phyloP scores from a whole-genome alignment of 2,329 filamentous ascomycete genomes.

The Lecanosticta acicola region DNA sequence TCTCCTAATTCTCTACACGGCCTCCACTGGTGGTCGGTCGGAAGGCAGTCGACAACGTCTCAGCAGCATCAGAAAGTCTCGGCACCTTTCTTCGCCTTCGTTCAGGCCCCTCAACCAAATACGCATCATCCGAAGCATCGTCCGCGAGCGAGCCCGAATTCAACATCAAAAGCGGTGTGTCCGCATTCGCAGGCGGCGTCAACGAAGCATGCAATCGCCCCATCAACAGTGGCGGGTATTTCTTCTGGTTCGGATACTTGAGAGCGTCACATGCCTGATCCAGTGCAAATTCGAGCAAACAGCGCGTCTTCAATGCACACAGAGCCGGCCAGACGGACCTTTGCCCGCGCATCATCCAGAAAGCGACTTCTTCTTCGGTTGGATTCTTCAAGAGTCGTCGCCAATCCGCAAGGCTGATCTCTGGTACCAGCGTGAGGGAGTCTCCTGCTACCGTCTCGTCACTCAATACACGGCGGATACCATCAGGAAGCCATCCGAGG shows the following conservation, averaged over 20 bases:
- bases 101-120: background rate
- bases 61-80: background rate
- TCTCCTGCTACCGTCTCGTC: slow-evolving; percentile 64
- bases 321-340: slow-evolving; percentile 87
- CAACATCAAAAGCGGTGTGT: slow-evolving; percentile 1
- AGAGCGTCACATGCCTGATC: slow-evolving; percentile 80
- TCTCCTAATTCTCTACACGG: too few relatives aligned
- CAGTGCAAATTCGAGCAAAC: slow-evolving; percentile 79
- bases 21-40: too few relatives aligned
- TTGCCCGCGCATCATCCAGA: slow-evolving; percentile 83
- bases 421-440: slow-evolving; percentile 74
- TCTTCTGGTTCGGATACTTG: slow-evolving; percentile 33
- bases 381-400: slow-evolving; percentile 75
- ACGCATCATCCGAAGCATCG: background rate
- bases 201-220: slow-evolving; percentile 2
- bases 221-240: background rate
- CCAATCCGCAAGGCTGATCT: slow-evolving; percentile 68
- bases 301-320: slow-evolving; percentile 72
- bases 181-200: background rate
- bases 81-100: background rate
- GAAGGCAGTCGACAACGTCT: too few relatives aligned
- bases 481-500: slow-evolving; percentile 61
- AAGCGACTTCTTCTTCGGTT: slow-evolving; percentile 66
- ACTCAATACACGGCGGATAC: slow-evolving; percentile 25
- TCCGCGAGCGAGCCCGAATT: background rate